phyloP scores from a whole-genome alignment of 2,329 filamentous ascomycete genomes.

The Clarireedia paspali region DNA sequence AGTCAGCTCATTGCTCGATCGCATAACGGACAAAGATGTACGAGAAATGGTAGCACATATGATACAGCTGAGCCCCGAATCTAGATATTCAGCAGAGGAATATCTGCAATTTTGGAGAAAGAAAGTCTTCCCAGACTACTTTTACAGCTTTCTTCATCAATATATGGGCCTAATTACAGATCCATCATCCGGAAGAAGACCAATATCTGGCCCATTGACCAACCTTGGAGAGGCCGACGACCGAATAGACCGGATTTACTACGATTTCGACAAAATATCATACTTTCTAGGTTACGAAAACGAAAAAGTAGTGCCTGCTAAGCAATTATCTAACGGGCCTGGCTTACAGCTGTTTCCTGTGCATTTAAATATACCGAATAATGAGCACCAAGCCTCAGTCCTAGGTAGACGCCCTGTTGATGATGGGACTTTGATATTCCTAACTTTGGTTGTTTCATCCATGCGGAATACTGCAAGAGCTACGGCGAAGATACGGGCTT shows the following conservation, averaged over 20 bases:
- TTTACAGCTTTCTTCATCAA: conserved; percentile 94
- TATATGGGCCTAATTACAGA: conserved; percentile 97
- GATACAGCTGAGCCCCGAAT: conserved; percentile 90
- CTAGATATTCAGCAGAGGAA: conserved; percentile 86
- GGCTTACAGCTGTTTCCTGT: conserved; percentile 66
- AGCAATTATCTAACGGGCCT: conserved; percentile 38
- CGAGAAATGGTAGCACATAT: conserved; percentile 88
- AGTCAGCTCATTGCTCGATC: conserved; percentile 67
- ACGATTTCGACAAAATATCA: conserved; percentile 96
- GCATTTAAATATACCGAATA: conserved; percentile 78
- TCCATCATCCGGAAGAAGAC: conserved; percentile 69
- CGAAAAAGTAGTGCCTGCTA: conserved; percentile 22
- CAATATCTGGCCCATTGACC: conserved; percentile 57
- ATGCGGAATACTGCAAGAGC: conserved; percentile 83
- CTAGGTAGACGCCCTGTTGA: conserved; percentile 58
- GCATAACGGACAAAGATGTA: conserved; percentile 81
- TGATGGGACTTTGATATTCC: conserved; percentile 86
- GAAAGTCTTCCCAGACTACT: conserved; percentile 92
- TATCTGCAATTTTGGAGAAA: conserved; percentile 87
- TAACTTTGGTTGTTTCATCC: conserved; percentile 82
- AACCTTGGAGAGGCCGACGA: conserved; percentile 87
- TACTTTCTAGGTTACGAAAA: conserved; percentile 79
- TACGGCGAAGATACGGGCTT: conserved; percentile 79
- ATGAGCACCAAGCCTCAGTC: conserved; percentile 61
- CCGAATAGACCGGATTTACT: conserved; percentile 84